Conservation (phyloP, 2,329 filamentous ascomycete genomes). For the Trichophyton equinum region DNA sequence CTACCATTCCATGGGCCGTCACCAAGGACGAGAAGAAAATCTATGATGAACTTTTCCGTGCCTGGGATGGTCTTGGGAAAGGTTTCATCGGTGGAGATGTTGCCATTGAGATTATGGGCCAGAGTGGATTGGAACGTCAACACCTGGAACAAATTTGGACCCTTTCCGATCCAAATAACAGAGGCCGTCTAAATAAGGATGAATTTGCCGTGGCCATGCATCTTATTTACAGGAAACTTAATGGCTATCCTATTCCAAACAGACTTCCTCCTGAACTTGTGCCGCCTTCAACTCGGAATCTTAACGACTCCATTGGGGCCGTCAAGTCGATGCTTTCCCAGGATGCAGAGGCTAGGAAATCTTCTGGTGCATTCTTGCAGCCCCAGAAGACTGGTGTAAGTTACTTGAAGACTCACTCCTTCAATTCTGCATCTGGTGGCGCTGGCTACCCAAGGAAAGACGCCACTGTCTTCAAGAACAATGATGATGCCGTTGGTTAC, state of each 20-base stretch:
- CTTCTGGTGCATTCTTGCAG: constrained; percentile 75
- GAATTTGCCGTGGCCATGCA: constrained; percentile 99
- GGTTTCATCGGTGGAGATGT: constrained; percentile 85
- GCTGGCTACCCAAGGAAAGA: constrained; percentile 63
- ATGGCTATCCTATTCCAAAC: constrained; percentile 84
- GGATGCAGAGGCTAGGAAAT: constrained; percentile 81
- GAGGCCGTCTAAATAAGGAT: constrained; percentile 85
- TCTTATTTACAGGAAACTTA: constrained; percentile 92
- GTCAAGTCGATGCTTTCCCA: constrained; percentile 81
- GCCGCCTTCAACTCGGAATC: constrained; percentile 84
- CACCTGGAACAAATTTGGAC: constrained; percentile 94
- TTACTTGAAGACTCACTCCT: constrained; percentile 91
- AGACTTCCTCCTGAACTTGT: constrained; percentile 83
- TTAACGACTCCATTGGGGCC: constrained; percentile 83
- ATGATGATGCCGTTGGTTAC: constrained; percentile 85
- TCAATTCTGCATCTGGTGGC: constrained; percentile 53
- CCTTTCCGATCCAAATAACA: constrained; percentile 82
- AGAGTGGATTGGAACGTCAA: constrained; percentile 81
- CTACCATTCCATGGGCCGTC: constrained; percentile 94
- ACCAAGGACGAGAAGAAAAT: constrained; percentile 98
- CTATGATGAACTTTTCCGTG: constrained; percentile 87
- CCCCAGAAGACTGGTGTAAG: constrained; percentile 97
- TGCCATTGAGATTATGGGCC: constrained; percentile 92
- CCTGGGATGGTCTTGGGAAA: constrained; percentile 90
- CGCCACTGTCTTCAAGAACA: constrained; percentile 92